Evolutionary conservation across 228 moss, liverwort and hornwort species (phyloP).

Genomic region (Sphagnum magellanicum): DNA sequence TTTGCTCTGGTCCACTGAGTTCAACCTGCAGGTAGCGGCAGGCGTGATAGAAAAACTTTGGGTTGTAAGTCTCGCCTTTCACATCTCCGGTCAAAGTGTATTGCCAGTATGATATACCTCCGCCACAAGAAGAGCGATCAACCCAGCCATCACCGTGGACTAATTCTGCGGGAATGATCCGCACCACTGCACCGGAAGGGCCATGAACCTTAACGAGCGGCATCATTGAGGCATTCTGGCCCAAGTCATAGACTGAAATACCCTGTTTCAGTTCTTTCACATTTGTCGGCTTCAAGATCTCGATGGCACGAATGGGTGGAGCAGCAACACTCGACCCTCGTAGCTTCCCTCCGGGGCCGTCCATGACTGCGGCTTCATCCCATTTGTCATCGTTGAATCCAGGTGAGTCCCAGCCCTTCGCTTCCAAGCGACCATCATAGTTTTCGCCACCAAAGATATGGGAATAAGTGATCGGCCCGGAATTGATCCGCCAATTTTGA

Average conservation of each 20-base stretch:
- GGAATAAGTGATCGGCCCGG: slow-evolving; percentile 40
- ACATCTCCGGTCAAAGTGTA: slow-evolving; percentile 15
- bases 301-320: slow-evolving; percentile 43
- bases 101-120: slow-evolving; percentile 12
- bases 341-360: slow-evolving; percentile 40
- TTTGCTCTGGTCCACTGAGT: slow-evolving; percentile 12
- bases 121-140: slow-evolving; percentile 39
- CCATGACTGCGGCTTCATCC: slow-evolving; percentile 13
- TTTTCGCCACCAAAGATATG: slow-evolving; percentile 46
- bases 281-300: slow-evolving; percentile 13
- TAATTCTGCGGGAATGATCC: slow-evolving; percentile 36
- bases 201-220: slow-evolving; percentile 34
- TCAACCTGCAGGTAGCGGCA: slow-evolving; percentile 46
- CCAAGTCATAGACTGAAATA: slow-evolving; percentile 29
- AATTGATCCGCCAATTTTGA: slow-evolving; percentile 23
- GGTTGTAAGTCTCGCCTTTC: slow-evolving; percentile 31
- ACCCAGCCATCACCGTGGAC: slow-evolving; percentile 24
- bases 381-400: slow-evolving; percentile 20
- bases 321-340: slow-evolving; percentile 28
- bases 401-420: slow-evolving; percentile 38
- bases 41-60: slow-evolving; percentile 47
- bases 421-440: slow-evolving; percentile 42
- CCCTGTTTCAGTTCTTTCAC: slow-evolving; percentile 19
- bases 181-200: slow-evolving; percentile 24
- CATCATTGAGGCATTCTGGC: slow-evolving; percentile 53